Conservation (phyloP, 108 stramenopile species). For the Fistulifera solaris region DNA sequence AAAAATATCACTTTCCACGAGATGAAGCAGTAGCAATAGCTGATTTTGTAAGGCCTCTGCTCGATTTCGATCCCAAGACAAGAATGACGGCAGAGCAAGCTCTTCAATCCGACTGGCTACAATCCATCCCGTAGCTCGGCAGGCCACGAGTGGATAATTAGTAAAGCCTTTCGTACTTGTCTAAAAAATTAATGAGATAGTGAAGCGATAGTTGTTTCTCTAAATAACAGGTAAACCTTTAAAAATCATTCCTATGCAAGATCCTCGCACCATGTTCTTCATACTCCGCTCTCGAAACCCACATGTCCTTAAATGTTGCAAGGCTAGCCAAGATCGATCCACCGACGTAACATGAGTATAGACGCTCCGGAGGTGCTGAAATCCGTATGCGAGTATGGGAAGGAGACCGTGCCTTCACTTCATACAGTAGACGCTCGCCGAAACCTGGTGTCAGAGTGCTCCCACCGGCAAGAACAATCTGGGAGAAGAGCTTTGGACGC, state of each 20-base stretch:
- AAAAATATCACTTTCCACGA: conserved; percentile 83
- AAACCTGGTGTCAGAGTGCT: conserved; percentile 89
- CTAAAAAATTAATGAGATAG: background rate
- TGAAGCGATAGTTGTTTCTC: background rate
- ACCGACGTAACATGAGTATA: conserved; percentile 88
- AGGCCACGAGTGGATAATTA: no score
- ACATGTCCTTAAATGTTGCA: conserved; percentile 96
- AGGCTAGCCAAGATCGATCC: conserved; percentile 96
- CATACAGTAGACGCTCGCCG: conserved; percentile 88
- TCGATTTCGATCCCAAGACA: conserved; percentile 79
- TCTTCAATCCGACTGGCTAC: conserved; percentile 78
- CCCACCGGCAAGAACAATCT: conserved; percentile 94
- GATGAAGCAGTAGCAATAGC: conserved; percentile 78
- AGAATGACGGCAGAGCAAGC: conserved; percentile 78
- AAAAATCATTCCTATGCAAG: conserved; percentile 69
- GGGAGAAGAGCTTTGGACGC: conserved; percentile 84
- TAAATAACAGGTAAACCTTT: conserved; percentile 5
- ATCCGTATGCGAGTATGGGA: conserved; percentile 82
- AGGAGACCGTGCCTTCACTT: conserved; percentile 81
- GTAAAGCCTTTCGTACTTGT: background rate
- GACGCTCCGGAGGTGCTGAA: conserved; percentile 85
- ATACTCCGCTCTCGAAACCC: conserved; percentile 89
- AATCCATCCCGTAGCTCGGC: conserved; percentile 1
- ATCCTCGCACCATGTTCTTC: conserved; percentile 87
- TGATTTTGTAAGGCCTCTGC: conserved; percentile 75